Conservation (phyloP, 306 rosid species). For the Dalbergia cochinchinensis region DNA sequence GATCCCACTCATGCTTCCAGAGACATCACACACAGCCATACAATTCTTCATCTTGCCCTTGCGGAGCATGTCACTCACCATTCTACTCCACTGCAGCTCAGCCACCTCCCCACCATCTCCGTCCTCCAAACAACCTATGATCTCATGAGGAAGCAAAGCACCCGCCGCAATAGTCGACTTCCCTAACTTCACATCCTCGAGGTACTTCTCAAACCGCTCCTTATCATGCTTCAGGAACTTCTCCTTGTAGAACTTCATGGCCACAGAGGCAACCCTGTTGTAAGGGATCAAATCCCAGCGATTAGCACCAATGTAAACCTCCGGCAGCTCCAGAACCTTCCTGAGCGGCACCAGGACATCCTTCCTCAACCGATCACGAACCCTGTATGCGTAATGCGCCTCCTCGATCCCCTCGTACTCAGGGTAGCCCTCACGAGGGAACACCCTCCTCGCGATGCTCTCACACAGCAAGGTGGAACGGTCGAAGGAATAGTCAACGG, state of each 20-base stretch:
- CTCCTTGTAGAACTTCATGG: slow-evolving; percentile 62
- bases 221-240: slow-evolving; percentile 62
- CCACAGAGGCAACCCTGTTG: slow-evolving; percentile 71
- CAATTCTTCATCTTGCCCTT: slow-evolving; percentile 61
- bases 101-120: slow-evolving; percentile 58
- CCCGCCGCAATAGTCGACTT: slow-evolving; percentile 64
- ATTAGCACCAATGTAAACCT: slow-evolving; percentile 70
- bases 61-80: slow-evolving; percentile 62
- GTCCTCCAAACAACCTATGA: slow-evolving; percentile 39
- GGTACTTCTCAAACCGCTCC: slow-evolving; percentile 56
- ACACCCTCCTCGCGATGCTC: slow-evolving; percentile 66
- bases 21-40: slow-evolving; percentile 70
- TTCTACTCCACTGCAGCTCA: slow-evolving; percentile 83
- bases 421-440: slow-evolving; percentile 51
- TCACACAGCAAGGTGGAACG: slow-evolving; percentile 68
- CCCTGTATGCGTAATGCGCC: too few species aligned
- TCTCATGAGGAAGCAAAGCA: slow-evolving; percentile 74
- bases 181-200: slow-evolving; percentile 56
- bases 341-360: slow-evolving; percentile 68
- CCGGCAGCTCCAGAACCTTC: slow-evolving; percentile 73
- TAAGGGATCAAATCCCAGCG: slow-evolving; percentile 63
- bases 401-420: slow-evolving; percentile 60
- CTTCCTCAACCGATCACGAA: slow-evolving; percentile 70
- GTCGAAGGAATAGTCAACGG: slow-evolving; percentile 72
- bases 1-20: slow-evolving; percentile 57